phyloP scores from a whole-genome alignment of 179 eudicot genomes.

The Dionaea muscipula region DNA sequence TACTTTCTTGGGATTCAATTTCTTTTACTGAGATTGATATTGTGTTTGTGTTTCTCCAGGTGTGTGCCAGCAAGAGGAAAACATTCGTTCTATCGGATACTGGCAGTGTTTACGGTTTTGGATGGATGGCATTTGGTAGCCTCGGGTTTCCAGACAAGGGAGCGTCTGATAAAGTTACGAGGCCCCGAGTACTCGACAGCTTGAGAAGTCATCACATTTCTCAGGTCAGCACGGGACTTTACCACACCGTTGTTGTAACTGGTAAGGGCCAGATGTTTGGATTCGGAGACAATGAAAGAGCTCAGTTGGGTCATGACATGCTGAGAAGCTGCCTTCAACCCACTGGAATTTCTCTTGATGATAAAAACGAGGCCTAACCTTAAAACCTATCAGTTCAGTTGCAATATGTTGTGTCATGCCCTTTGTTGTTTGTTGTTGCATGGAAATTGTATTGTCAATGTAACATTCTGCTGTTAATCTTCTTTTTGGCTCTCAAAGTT shows the following conservation, averaged over 20 bases:
- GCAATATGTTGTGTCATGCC: no score
- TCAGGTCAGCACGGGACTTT: constrained; percentile 87
- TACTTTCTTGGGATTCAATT: no score
- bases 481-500: no score
- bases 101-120: constrained; percentile 72
- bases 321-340: constrained; percentile 70
- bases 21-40: no score
- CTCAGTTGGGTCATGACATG: constrained; percentile 75
- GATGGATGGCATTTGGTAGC: constrained; percentile 98
- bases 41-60: no score
- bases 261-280: constrained; percentile 65
- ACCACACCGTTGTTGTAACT: constrained; percentile 76
- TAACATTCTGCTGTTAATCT: no score
- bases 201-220: constrained; percentile 57
- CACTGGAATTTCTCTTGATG: constrained; percentile 48
- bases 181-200: constrained; percentile 57
- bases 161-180: constrained; percentile 50
- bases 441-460: no score
- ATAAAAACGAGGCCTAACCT: no score
- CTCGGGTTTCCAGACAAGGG: constrained; percentile 79
- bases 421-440: no score
- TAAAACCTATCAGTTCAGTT: no score
- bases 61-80: constrained; percentile 93
- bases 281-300: constrained; percentile 91
- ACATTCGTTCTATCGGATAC: constrained; percentile 68